Conservation (phyloP, 208 protist species). For the Trypanosoma theileri region DNA sequence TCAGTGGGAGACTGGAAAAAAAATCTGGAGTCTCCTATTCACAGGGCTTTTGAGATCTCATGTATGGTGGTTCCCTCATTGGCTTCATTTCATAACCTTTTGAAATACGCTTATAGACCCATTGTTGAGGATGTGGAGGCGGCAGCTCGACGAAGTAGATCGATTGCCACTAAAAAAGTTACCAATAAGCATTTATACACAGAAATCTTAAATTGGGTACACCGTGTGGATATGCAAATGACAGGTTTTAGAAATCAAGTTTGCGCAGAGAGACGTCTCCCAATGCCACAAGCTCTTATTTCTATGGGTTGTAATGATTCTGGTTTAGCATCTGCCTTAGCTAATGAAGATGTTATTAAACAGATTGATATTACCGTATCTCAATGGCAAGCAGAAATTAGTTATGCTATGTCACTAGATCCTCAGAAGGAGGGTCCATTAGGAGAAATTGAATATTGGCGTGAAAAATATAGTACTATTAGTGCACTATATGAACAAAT, state of each 20-base stretch:
- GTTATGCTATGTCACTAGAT: constrained; percentile 89
- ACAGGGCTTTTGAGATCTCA: constrained; percentile 78
- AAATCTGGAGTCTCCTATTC: constrained; percentile 55
- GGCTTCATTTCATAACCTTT: constrained; percentile 68
- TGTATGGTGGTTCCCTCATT: constrained; percentile 82
- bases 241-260: constrained; percentile 88
- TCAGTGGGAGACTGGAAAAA: constrained; percentile 59
- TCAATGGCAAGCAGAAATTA: constrained; percentile 91
- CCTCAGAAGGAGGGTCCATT: constrained; percentile 93
- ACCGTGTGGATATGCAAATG: constrained; percentile 87
- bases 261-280: constrained; percentile 84
- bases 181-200: constrained; percentile 76
- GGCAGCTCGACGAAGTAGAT: constrained; percentile 29
- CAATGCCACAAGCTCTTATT: constrained; percentile 77
- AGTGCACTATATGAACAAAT: constrained; percentile 97
- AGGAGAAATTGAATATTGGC: constrained; percentile 98
- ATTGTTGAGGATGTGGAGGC: constrained; percentile 74
- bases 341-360: constrained; percentile 85
- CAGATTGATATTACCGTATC: constrained; percentile 87
- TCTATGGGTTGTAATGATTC: constrained; percentile 75
- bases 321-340: constrained; percentile 69
- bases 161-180: constrained; percentile 21
- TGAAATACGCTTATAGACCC: constrained; percentile 80
- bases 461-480: constrained; percentile 94
- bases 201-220: constrained; percentile 86